Evolutionary conservation across 2,329 filamentous ascomycete species (phyloP).

Genomic region (Rhinocladiella mackenziei): DNA sequence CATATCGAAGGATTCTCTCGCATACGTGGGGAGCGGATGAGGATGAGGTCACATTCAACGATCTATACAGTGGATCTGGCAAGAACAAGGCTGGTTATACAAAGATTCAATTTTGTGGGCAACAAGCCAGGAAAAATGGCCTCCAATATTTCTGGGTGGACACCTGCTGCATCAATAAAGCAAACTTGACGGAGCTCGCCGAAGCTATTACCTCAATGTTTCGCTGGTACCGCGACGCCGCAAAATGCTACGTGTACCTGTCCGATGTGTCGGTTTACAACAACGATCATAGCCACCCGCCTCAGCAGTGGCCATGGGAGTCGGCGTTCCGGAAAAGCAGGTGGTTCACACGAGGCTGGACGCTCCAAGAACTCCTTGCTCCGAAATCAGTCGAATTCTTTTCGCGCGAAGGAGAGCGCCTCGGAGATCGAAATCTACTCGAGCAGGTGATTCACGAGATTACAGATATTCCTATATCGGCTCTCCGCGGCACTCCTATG

Average conservation of each 20-base stretch:
- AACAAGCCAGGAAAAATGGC: background rate
- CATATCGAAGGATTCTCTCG: too few species aligned
- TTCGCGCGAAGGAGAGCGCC: constrained; percentile 6
- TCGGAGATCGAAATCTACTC: constrained; percentile 10
- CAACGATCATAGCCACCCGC: background rate
- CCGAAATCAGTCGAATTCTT: constrained; percentile 17
- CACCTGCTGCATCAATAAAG: constrained; percentile 30
- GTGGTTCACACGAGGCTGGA: constrained; percentile 17
- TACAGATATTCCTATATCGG: constrained; percentile 11
- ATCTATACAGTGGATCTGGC: background rate
- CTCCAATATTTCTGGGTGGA: constrained; percentile 30
- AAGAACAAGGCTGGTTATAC: background rate
- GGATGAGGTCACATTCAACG: background rate
- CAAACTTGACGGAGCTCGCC: constrained; percentile 21
- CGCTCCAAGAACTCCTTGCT: constrained; percentile 19
- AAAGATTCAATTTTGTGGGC: background rate
- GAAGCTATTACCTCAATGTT: constrained; percentile 30
- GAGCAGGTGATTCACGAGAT: constrained; percentile 11
- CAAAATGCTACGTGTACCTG: constrained; percentile 11
- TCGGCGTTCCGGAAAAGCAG: constrained; percentile 6
- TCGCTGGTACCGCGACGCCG: constrained; percentile 27
- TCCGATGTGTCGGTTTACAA: background rate
- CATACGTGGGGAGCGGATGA: background rate
- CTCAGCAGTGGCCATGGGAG: background rate
- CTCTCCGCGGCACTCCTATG: constrained; percentile 6